phyloP scores from a whole-genome alignment of 139 green algal species.

The Pseudopediastrum boryanum region DNA sequence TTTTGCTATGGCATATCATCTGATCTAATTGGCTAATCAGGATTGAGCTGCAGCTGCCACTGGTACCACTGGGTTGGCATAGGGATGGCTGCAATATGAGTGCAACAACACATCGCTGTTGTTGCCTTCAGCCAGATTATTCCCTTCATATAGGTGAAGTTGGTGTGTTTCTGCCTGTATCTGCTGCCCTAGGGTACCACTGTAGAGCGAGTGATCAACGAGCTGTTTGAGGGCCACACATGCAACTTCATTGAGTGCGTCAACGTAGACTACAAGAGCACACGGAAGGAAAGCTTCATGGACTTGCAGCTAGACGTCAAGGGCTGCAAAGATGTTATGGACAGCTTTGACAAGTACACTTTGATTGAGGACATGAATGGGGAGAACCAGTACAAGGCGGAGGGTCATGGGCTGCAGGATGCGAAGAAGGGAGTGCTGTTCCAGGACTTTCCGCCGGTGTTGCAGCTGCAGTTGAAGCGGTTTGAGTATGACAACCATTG shows the following conservation, averaged over 20 bases:
- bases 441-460: slow-evolving; percentile 87
- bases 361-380: slow-evolving; percentile 83
- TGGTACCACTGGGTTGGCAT: too few relatives aligned
- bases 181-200: slow-evolving; percentile 69
- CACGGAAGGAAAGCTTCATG: slow-evolving; percentile 81
- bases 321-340: slow-evolving; percentile 85
- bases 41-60: too few relatives aligned
- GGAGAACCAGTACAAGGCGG: slow-evolving; percentile 95
- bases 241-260: slow-evolving; percentile 94
- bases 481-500: slow-evolving; percentile 97
- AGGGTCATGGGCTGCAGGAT: slow-evolving; percentile 92
- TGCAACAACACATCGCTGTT: too few relatives aligned
- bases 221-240: slow-evolving; percentile 94
- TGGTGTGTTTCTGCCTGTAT: neutral
- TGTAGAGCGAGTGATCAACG: slow-evolving; percentile 90
- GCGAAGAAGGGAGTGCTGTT: slow-evolving; percentile 93
- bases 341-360: slow-evolving; percentile 81
- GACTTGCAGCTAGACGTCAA: slow-evolving; percentile 96
- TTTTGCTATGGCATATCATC: too few relatives aligned
- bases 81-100: too few relatives aligned
- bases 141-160: too few relatives aligned
- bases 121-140: too few relatives aligned
- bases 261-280: slow-evolving; percentile 91
- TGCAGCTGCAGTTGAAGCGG: slow-evolving; percentile 97
- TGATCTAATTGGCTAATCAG: too few relatives aligned